Base-by-base conservation (phyloP, 257 asterid genomes). In the Solanum pennellii region DNA sequence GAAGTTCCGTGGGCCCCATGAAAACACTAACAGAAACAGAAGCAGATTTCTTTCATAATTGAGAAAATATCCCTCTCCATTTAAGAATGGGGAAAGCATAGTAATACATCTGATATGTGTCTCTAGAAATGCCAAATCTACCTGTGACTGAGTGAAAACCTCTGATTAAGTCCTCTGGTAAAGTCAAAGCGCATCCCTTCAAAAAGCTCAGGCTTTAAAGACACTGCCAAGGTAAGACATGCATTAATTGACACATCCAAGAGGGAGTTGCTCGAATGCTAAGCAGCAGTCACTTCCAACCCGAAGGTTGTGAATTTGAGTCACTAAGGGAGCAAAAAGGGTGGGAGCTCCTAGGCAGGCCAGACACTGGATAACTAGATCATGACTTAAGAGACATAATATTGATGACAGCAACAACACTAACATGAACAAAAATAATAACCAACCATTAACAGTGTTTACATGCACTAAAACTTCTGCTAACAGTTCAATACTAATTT, bases 141-240 rank as follows among this genome's bases (percentile, higher is more conserved):
- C 99, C 99, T 97, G 90, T 97, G 99, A 91, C 99, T 96, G 87
- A 97, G 97, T 37, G 96, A 93, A 86, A 97, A 97, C 59, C 91
- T 94, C 89, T 91, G 99, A 88, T 97, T 97, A 88, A 97, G 96
- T 88, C 95, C 98, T 92, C 92, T 97, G 3, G 98, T 93, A 89
- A 97, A 97, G 91, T 97, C 99, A 90, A 97, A 94, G 68, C 99
- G 98, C 94, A 97, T 60, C 73, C 99, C 99, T 94, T 97, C 99
- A 89, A 97, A 97, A 71, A 96, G 94, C 82, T 97, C 99, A 5
- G 99, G 99, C 96, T 96, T 97, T 94, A 97, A 89, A 86, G 99
- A 94, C 99, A 95, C 99, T 97, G 98, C 89, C 88, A 92, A 83
- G 41, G 85, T 39, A 90, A 80, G 87, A 82, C 29, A 49, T 82